These are phyloP conservation scores for Gracilaria domingensis DNA, from an alignment of 23 red algal species.

Conservation along the genomic window DNA sequence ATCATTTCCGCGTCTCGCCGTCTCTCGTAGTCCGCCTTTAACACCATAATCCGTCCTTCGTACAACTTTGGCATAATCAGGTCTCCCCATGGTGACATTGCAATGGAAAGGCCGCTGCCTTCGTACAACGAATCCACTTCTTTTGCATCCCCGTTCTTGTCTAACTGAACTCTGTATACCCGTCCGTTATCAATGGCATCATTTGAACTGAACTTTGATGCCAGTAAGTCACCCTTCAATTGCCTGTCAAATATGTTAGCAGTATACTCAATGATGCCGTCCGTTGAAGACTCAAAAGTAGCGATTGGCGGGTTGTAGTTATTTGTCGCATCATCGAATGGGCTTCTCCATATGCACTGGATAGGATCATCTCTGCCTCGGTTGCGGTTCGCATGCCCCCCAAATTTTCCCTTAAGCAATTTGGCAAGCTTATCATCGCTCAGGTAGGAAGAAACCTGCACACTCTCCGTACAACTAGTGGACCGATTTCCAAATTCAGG, in stretches of 20 bases:
- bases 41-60: constrained; percentile 52
- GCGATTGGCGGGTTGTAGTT: constrained; percentile 56
- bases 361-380: constrained; percentile 53
- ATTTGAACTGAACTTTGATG: constrained; percentile 49
- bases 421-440: constrained; percentile 65
- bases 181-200: constrained; percentile 58
- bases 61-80: constrained; percentile 72
- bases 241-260: constrained; percentile 62
- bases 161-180: constrained; percentile 55
- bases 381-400: constrained; percentile 72
- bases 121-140: constrained; percentile 63
- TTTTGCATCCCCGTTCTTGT: constrained; percentile 19
- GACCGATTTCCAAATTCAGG: constrained; percentile 74
- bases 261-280: constrained; percentile 72
- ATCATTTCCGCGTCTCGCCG: constrained; percentile 32
- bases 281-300: constrained; percentile 60
- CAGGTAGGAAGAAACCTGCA: constrained; percentile 43
- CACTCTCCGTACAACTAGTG: constrained; percentile 51
- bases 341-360: constrained; percentile 57
- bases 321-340: constrained; percentile 39
- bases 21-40: constrained; percentile 45
- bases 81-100: constrained; percentile 61
- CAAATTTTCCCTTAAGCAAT: constrained; percentile 54
- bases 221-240: constrained; percentile 66
- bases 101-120: constrained; percentile 55